These are phyloP conservation scores for Ceratocystis ficicola DNA, from an alignment of 2,329 filamentous ascomycete genomes.

Conservation along the genomic window DNA sequence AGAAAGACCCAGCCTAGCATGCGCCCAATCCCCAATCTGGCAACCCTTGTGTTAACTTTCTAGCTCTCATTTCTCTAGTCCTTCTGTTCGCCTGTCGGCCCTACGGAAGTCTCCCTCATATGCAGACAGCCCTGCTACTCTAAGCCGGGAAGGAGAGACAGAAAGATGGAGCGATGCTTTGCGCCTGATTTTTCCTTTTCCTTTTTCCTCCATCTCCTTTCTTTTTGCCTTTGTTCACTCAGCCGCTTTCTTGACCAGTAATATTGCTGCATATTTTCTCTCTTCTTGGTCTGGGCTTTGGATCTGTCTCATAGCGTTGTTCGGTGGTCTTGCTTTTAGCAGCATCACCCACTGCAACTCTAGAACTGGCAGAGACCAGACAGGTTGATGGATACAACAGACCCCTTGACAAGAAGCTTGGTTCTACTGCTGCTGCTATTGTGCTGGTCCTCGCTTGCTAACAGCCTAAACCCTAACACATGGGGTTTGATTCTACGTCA, in stretches of 20 bases:
- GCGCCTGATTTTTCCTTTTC: not conserved
- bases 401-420: not conserved
- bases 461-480: not conserved
- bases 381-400: too few species aligned
- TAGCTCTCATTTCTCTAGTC: not conserved
- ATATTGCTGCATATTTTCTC: slow-evolving; percentile 7
- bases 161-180: not conserved
- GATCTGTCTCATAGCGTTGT: not conserved
- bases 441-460: not conserved
- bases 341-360: not conserved
- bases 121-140: not conserved
- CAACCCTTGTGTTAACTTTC: not conserved
- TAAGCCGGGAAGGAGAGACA: not conserved
- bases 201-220: not conserved
- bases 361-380: too few species aligned
- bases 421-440: not conserved
- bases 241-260: slow-evolving; percentile 4
- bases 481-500: not conserved
- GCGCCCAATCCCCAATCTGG: not conserved
- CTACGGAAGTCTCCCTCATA: slow-evolving; percentile 15
- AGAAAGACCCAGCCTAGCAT: not conserved
- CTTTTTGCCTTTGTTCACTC: not conserved
- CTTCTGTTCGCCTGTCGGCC: slow-evolving; percentile 1
- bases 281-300: slow-evolving; percentile 4
- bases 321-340: not conserved